Conservation (phyloP, 1,284 basidiomycete genomes). For the Cystobasidium slooffiae region DNA sequence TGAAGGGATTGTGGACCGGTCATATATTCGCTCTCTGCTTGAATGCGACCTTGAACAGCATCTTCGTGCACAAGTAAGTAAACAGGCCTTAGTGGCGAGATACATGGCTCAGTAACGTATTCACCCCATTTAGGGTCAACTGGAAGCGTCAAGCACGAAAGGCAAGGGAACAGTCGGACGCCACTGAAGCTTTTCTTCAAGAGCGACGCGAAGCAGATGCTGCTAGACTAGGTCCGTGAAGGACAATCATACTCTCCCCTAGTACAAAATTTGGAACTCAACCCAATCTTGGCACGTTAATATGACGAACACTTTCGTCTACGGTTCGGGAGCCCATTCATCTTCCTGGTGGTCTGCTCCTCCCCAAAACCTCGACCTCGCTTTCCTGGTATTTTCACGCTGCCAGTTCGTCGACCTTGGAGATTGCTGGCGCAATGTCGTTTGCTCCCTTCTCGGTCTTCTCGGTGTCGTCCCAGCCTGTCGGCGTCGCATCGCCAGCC, state of each 20-base stretch:
- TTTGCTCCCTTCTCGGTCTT: no score
- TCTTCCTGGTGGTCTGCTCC: no score
- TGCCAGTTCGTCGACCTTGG: no score
- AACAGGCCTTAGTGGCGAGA: background rate
- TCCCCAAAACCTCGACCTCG: no score
- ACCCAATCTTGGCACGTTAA: no score
- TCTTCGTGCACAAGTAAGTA: slow-evolving; percentile 59
- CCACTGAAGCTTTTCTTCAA: slow-evolving; percentile 34
- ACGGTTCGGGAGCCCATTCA: no score
- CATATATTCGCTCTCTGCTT: slow-evolving; percentile 73
- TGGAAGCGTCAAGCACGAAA: slow-evolving; percentile 20
- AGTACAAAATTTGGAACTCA: background rate
- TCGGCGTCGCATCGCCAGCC: background rate
- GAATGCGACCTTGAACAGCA: slow-evolving; percentile 71
- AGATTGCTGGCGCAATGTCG: no score
- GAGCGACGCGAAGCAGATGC: background rate
- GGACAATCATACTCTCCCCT: background rate
- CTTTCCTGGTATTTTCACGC: no score
- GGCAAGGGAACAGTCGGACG: slow-evolving; percentile 35
- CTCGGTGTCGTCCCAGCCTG: background rate
- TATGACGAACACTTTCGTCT: no score
- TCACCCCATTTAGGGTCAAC: slow-evolving; percentile 19
- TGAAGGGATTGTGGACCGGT: slow-evolving; percentile 70
- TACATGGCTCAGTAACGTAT: background rate
- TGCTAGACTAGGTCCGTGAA: background rate